Evolutionary conservation across 768 basidiomycete genomes (phyloP), one percentile per base, ranked within the genome.

Genomic region (Leccinum boreale): DNA sequence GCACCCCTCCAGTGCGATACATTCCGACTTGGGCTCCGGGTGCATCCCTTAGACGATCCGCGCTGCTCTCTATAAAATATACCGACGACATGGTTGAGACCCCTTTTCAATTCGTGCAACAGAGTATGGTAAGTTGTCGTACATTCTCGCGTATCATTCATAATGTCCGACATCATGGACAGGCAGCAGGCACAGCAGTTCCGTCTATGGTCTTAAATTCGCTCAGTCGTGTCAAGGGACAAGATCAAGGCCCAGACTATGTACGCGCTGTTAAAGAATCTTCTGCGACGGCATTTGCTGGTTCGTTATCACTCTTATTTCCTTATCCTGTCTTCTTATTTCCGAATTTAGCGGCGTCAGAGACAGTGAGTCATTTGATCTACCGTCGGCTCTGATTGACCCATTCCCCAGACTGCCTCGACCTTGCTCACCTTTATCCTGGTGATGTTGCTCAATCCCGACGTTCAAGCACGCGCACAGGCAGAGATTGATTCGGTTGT

Each of bases 11-110:
- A 77, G 75, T 79, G 28, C 67, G 63, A 45, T 60, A 72, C 33
- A 59, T 79, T 15, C 78, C 78, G 4, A 47, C 69, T 3, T 79
- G 78, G 78, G 57, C 76, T 35, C 78, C 78, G 0, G 77, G 78
- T 9, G 70, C 72, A 9, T 67, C 67, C 0, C 76, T 76, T 50
- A 70, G 75, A 57, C 62, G 64, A 45, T 62, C 53, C 7, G 78
- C 75, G 9, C 1, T 61, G 21, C 45, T 62, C 1, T 71, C 59
- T 12, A 60, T 52, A 3, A 60, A 63, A 39, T 67, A 62, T 1
- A 61, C 71, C 3, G 46, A 58, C 8, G 69, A 55, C 19, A 63
- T 60, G 68, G 55, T 57, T 56, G 70, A 70, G 53, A 59, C 57
- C 12, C 77, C 78, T 6, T 75, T 73, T 47, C 61, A 58, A 1